These are phyloP conservation scores for Alnus glutinosa DNA, from an alignment of 306 rosid species.

Conservation along the genomic window DNA sequence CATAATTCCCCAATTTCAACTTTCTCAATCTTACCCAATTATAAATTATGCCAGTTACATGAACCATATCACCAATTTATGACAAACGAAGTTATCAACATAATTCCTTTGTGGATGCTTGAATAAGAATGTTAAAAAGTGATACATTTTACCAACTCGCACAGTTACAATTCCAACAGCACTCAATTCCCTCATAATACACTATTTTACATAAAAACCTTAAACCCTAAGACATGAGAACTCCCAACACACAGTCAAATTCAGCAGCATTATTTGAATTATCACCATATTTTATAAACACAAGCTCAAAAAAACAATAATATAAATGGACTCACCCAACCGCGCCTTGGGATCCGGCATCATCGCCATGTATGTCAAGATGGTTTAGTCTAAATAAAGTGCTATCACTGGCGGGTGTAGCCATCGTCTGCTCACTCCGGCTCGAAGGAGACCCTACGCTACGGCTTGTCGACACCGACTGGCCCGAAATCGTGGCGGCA, in stretches of 20 bases:
- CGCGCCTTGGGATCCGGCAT: constrained; percentile 78
- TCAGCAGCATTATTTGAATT: background rate
- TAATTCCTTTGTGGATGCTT: background rate
- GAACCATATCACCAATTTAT: background rate
- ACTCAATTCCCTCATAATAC: background rate
- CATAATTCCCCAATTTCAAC: background rate
- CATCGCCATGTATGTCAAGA: constrained; percentile 78
- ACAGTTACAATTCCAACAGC: background rate
- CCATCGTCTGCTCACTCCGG: constrained; percentile 93
- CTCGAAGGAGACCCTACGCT: constrained; percentile 90
- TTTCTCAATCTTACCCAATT: background rate
- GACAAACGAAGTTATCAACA: background rate
- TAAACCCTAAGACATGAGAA: background rate
- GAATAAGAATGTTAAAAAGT: background rate
- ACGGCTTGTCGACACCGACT: constrained; percentile 84
- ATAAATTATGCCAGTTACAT: background rate
- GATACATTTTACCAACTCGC: background rate
- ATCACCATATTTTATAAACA: background rate
- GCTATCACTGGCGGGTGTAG: constrained; percentile 72
- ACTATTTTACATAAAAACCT: background rate
- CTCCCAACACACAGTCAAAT: background rate
- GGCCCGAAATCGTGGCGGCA: constrained; percentile 58
- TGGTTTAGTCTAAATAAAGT: constrained; percentile 58
- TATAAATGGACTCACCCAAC: constrained; percentile 56
- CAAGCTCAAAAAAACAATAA: background rate